Evolutionary conservation across 2,329 filamentous ascomycete genomes (phyloP).

Genomic region (Fusarium sp.): DNA sequence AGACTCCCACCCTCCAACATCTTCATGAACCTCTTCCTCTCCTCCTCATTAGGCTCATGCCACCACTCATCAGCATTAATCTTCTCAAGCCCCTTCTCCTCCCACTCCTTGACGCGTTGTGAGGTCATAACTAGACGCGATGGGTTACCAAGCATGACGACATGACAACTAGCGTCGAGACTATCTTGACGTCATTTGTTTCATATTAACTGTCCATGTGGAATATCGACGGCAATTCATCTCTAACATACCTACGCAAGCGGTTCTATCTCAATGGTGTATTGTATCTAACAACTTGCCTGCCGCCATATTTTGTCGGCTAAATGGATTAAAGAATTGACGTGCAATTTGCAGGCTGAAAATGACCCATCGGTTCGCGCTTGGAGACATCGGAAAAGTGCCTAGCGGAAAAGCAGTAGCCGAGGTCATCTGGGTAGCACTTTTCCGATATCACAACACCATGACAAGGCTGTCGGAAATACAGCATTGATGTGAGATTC

Average conservation of each 20-base stretch:
- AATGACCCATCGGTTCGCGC: background rate
- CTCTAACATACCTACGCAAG: too few relatives aligned
- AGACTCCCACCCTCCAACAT: constrained; percentile 14
- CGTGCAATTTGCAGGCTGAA: background rate
- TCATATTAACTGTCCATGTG: too few relatives aligned
- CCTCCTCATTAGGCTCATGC: constrained; percentile 20
- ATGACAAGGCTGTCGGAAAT: background rate
- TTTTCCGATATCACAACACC: background rate
- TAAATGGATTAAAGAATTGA: background rate
- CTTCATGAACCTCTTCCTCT: constrained; percentile 15
- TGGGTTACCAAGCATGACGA: background rate
- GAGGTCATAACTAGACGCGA: background rate
- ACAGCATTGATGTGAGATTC: background rate
- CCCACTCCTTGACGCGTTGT: constrained; percentile 17
- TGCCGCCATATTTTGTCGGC: background rate
- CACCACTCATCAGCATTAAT: constrained; percentile 26
- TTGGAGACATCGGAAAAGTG: background rate
- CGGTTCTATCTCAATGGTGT: background rate
- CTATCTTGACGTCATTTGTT: background rate
- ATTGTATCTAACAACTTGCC: background rate
- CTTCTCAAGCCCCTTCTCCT: constrained; percentile 17
- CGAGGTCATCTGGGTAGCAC: background rate
- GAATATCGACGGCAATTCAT: too few relatives aligned
- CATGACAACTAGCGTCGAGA: background rate
- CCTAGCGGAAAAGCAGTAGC: background rate